These are phyloP conservation scores for Cercospora sesami DNA, from an alignment of 2,329 filamentous ascomycete genomes.

Conservation along the genomic window DNA sequence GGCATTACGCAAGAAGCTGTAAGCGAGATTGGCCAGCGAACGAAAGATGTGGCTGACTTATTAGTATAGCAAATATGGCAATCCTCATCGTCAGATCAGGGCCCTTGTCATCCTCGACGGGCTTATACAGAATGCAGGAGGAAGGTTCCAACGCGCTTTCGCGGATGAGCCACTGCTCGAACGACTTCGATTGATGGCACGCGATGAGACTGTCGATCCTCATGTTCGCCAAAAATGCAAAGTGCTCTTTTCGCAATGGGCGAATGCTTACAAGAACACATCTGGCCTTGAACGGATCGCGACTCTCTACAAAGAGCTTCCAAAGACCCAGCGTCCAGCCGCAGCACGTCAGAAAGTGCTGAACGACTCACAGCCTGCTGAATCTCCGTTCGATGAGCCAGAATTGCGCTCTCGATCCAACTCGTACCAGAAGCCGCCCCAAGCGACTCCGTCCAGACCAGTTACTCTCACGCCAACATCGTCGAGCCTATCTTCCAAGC, in stretches of 20 bases:
- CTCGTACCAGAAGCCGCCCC: constrained; percentile 17
- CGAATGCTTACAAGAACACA: constrained; percentile 74
- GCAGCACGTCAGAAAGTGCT: constrained; percentile 75
- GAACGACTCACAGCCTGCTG: constrained; percentile 61
- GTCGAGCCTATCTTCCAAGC: constrained; percentile 33
- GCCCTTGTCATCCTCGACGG: constrained; percentile 87
- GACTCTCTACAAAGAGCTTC: constrained; percentile 71
- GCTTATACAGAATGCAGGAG: constrained; percentile 89
- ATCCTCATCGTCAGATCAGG: constrained; percentile 84
- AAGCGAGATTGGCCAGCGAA: constrained; percentile 36
- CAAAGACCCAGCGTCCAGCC: constrained; percentile 67
- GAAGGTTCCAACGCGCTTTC: constrained; percentile 81
- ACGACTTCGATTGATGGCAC: constrained; percentile 81
- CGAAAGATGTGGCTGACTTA: not conserved
- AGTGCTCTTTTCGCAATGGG: constrained; percentile 83
- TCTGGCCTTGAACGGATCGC: constrained; percentile 78
- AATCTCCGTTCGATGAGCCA: constrained; percentile 28
- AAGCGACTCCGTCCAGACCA: constrained; percentile 29
- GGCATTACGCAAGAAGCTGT: constrained; percentile 93
- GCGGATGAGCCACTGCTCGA: constrained; percentile 90
- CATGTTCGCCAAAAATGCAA: constrained; percentile 88
- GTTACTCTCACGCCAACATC: constrained; percentile 38
- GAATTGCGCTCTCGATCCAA: constrained; percentile 21
- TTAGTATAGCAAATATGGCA: constrained; percentile 77
- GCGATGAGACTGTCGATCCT: constrained; percentile 78